Evolutionary conservation across 1,284 basidiomycete species (phyloP), one percentile per base, ranked within the genome.

Genomic region (Volvariella surrecta): DNA sequence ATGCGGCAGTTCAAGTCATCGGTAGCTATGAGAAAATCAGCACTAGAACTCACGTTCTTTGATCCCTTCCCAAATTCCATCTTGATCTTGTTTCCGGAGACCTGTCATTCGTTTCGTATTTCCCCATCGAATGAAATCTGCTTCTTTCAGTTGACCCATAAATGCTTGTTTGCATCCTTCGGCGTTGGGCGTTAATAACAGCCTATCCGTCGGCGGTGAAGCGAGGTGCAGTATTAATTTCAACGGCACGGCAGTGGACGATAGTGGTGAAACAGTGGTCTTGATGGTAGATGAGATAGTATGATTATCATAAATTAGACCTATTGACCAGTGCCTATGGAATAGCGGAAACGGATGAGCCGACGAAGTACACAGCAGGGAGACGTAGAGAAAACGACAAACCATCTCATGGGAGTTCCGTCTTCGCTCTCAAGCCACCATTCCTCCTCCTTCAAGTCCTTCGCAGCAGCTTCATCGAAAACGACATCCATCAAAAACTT

Each of bases 401-500:
- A 92, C 91, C 90, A 95, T 65, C 88, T 89, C 58, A 88, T 74
- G 50, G 81, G 63, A 20, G 68, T 75, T 39, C 79, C 82, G 47
- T 78, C 81, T 50, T 82, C 82, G 48, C 79, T 81, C 61, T 95
- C 90, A 60, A 97, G 94, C 93, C 93, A 96, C 85, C 93, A 90
- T 39, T 92, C 84, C 47, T 88, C 82, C 52, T 92, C 88, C 57
- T 84, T 86, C 47, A 90, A 63, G 9, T 71, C 53, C 45, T 76
- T 78, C 3, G 79, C 76, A 17, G 82, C 80, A 24, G 76, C 71
- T 53, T 92, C 88, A 56, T 94, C 89, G 54, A 96, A 83, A 3
- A 90, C 88, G 39, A 95, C 79, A 50, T 93, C 88, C 66, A 89
- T 82, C 47, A 96, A 73, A 60, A 91, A 90, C 49, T 82, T 75